phyloP scores from a whole-genome alignment of 352 stramenopile genomes.

The Globisporangium takayamanum region DNA sequence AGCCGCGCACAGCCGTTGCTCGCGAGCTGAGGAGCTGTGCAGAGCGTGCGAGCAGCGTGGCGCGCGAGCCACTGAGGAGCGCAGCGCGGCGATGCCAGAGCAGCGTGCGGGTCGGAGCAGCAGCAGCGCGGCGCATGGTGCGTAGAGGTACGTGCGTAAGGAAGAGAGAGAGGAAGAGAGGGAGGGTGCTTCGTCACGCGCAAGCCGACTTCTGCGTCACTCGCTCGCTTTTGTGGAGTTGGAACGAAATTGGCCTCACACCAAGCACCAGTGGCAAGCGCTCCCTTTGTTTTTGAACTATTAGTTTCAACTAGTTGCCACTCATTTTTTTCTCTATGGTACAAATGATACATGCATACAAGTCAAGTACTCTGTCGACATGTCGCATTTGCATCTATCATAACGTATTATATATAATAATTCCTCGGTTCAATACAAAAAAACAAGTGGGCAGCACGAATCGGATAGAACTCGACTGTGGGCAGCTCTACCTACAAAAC shows the following conservation, averaged over 20 bases:
- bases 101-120: conserved; percentile 10
- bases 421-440: background rate
- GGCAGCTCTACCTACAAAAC: background rate
- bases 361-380: background rate
- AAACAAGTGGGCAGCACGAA: background rate
- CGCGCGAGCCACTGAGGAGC: conserved; percentile 9
- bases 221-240: background rate
- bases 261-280: conserved; percentile 10
- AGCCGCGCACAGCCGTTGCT: conserved; percentile 15
- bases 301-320: no score
- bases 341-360: no score
- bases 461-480: background rate
- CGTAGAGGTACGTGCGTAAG: background rate
- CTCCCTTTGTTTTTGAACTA: no score
- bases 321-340: no score
- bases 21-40: conserved; percentile 8
- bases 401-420: background rate
- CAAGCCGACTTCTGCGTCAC: conserved; percentile 7
- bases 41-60: conserved; percentile 11
- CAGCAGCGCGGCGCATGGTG: conserved; percentile 9
- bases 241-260: conserved; percentile 5
- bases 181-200: conserved; percentile 6
- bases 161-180: background rate
- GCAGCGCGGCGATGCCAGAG: conserved; percentile 11
- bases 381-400: background rate